Base-by-base conservation (phyloP, 2,329 filamentous ascomycete species). In the Penicillium sp. region DNA sequence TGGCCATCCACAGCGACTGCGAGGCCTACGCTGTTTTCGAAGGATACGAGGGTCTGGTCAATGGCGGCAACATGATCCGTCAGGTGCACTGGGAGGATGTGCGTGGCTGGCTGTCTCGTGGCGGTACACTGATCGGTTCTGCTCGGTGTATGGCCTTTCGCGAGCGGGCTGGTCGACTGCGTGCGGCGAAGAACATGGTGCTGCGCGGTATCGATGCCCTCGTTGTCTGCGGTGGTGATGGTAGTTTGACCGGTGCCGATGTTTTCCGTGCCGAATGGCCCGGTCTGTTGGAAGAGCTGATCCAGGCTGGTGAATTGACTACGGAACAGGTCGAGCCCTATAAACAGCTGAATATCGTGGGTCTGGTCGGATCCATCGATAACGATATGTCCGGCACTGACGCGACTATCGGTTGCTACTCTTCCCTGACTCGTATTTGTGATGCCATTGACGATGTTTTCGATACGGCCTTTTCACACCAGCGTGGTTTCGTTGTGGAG, bases 311-410 rank as follows among this genome's bases (percentile, higher is more conserved):
- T 49, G 83, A 93, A 68, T 81, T 97, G 66, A 87, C 85, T 6
- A 68, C 79, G 39, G 83, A 88, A 52, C 88, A 96, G 71, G 77
- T 91, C 55, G 80, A 85, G 42, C 89, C 90, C 2, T 96, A 91
- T 81, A 83, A 84, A 68, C 87, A 95, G 64, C 84, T 99, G 69
- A 99, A 97, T 76, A 96, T 99, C 63, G 93, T 97, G 50, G 94
- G 94, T 44, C 81, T 97, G 48, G 94, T 99, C 24, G 94, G 94
- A 54, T 96, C 92, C 50, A 99, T 99, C 70, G 94, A 99, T 81
- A 99, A 99, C 71, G 94, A 99, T 71, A 89, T 99, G 76, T 95
- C 92, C 46, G 91, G 91, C 61, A 99, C 94, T 11, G 94, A 99
- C 75, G 93, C 94, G 55, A 99, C 94, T 28, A 97, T 99, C 71